Evolutionary conservation across 2,329 filamentous ascomycete species (phyloP), one percentile per base, ranked within the genome.

Genomic region (Pseudonectria buxi): DNA sequence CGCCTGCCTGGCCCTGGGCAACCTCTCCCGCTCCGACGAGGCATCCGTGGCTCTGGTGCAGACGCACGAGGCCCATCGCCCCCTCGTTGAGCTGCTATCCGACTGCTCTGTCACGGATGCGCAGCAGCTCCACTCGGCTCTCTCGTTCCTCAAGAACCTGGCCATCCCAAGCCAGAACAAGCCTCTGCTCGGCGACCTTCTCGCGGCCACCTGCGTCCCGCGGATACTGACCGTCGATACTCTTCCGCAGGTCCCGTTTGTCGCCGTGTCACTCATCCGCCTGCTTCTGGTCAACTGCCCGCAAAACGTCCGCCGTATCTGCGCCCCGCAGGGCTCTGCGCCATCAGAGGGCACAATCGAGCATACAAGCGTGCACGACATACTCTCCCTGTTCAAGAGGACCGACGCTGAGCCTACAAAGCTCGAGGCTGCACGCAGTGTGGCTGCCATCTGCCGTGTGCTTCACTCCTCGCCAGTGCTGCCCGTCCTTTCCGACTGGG

Each of bases 91-190:
- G 2, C 54, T 75, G 12, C 57, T 81, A 14, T 52, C 62, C 7
- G 55, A 69, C 16, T 48, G 61, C 0, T 46, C 56, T 7, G 51
- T 68, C 27, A 54, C 47, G 7, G 65, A 72, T 41, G 54, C 67
- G 1, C 73, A 78, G 41, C 67, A 78, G 12, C 61, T 77, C 1
- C 76, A 81, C 49, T 67, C 74, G 2, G 61, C 65, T 3, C 62
- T 82, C 13, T 71, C 74, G 7, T 79, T 80, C 48, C 68, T 81
- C 40, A 81, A 79, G 55, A 82, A 82, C 52, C 69, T 82, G 7
- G 73, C 77, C 16, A 75, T 82, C 33, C 74, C 76, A 0, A 37
- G 57, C 0, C 51, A 55, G 16, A 81, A 81, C 57, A 81, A 78
- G 52, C 43, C 63, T 3, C 31, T 58, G 0, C 61, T 82, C 2